Conservation (phyloP, 345 rosid species). For the Erodium maritimum region DNA sequence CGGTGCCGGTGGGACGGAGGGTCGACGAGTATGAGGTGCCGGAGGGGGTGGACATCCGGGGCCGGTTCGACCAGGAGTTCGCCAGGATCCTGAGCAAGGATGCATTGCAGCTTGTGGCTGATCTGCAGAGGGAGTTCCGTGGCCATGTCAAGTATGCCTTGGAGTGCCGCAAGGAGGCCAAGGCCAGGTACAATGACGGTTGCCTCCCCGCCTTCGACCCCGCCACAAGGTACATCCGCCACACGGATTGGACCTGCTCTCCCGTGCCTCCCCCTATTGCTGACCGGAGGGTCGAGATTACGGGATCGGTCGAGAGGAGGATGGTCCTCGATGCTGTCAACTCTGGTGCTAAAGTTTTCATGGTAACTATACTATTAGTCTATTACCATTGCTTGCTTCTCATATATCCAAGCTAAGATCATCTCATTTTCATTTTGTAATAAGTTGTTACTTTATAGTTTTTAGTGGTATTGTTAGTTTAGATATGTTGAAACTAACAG, state of each 20-base stretch:
- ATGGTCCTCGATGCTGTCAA: constrained; percentile 95
- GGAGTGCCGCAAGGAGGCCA: constrained; percentile 67
- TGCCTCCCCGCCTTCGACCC: constrained; percentile 74
- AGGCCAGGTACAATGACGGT: constrained; percentile 41
- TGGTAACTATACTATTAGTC: constrained; percentile 47
- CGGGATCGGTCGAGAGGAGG: constrained; percentile 86
- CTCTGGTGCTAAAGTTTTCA: constrained; percentile 92
- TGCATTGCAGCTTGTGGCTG: constrained; percentile 69
- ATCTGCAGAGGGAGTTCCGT: constrained; percentile 66
- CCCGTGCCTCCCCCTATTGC: constrained; percentile 60
- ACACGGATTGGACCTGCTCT: constrained; percentile 62
- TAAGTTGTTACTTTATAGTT: too few relatives aligned
- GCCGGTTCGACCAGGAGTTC: constrained; percentile 52
- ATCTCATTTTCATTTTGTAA: too few relatives aligned
- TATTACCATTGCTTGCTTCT: too few relatives aligned
- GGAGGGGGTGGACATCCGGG: constrained; percentile 65
- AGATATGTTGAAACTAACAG: too few relatives aligned
- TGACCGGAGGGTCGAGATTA: constrained; percentile 76
- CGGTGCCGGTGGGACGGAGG: too few relatives aligned
- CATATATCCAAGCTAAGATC: too few relatives aligned
- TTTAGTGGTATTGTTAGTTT: too few relatives aligned
- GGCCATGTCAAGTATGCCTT: constrained; percentile 53
- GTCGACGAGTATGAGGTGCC: constrained; percentile 44
- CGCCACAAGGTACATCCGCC: constrained; percentile 55
- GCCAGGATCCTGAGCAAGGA: constrained; percentile 57